Evolutionary conservation across 257 asterid species (phyloP).

Genomic region (Eustoma russellianum): DNA sequence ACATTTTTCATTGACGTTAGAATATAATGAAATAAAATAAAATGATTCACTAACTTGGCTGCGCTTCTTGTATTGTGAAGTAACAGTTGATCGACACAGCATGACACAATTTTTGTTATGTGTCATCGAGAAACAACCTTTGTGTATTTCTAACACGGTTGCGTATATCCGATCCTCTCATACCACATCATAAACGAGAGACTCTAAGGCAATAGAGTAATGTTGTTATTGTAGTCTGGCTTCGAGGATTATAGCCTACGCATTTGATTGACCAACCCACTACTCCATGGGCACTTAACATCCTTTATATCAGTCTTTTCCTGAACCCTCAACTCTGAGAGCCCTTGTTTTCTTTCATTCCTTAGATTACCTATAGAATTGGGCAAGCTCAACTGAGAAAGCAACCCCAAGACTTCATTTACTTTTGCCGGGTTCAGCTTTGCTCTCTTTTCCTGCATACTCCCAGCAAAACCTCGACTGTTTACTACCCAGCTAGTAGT

Average conservation of each 20-base stretch:
- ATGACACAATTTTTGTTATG: too few species aligned
- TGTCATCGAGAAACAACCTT: too few species aligned
- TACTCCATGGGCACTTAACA: conserved; percentile 64
- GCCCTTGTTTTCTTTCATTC: conserved; percentile 41
- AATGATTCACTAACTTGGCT: too few species aligned
- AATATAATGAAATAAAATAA: too few species aligned
- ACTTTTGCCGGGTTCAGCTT: conserved; percentile 43
- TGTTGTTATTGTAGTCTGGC: too few species aligned
- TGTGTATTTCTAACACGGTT: too few species aligned
- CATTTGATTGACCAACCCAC: conserved; percentile 90
- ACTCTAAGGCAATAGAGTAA: too few species aligned
- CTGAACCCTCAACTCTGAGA: conserved; percentile 53
- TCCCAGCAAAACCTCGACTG: conserved; percentile 58
- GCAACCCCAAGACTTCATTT: conserved; percentile 40
- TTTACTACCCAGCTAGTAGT: conserved; percentile 57
- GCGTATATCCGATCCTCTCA: too few species aligned
- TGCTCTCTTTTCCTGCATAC: conserved; percentile 65
- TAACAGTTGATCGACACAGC: too few species aligned
- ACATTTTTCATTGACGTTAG: too few species aligned
- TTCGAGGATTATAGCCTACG: conserved; percentile 85
- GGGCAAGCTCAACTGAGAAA: conserved; percentile 33
- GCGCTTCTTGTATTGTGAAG: too few species aligned
- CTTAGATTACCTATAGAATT: conserved; percentile 34
- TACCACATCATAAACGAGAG: too few species aligned
- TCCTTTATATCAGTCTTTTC: conserved; percentile 44